These are phyloP conservation scores for Amphibolis antarctica DNA, from an alignment of 106 monocot genomes.

Conservation along the genomic window DNA sequence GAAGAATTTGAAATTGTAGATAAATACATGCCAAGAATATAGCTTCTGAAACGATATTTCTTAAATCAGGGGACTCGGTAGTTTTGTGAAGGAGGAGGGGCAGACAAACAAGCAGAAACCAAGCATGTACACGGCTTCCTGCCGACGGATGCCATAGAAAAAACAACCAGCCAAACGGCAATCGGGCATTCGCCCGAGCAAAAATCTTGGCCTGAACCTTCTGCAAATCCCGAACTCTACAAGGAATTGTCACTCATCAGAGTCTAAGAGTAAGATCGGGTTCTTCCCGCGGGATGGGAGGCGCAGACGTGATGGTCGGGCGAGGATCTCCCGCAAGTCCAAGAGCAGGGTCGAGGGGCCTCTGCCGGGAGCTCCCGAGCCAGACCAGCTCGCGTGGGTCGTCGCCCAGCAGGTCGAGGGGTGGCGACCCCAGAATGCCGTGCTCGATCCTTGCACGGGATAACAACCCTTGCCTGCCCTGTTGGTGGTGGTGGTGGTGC, in stretches of 20 bases:
- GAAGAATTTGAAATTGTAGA: no score
- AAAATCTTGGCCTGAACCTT: no score
- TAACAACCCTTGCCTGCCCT: not conserved
- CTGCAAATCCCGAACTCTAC: no score
- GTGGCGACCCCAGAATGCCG: slow-evolving; percentile 13
- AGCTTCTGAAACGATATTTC: not conserved
- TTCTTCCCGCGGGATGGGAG: slow-evolving; percentile 10
- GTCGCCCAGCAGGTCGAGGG: slow-evolving; percentile 11
- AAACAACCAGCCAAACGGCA: no score
- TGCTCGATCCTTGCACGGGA: not conserved
- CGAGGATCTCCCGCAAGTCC: not conserved
- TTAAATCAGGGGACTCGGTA: not conserved
- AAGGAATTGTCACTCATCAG: not conserved
- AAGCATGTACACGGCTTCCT: no score
- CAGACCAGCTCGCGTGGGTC: slow-evolving; percentile 15
- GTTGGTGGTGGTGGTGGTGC: no score
- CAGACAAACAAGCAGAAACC: no score
- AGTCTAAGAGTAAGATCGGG: slow-evolving; percentile 39
- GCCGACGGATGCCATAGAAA: no score
- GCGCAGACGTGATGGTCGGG: not conserved
- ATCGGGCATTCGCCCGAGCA: no score
- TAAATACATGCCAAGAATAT: no score
- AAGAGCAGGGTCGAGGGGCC: not conserved
- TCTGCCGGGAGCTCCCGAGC: slow-evolving; percentile 36
- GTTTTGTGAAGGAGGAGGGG: no score